Base-by-base conservation (phyloP, 768 basidiomycete species). In the Gloeopeniophorella convolvens region DNA sequence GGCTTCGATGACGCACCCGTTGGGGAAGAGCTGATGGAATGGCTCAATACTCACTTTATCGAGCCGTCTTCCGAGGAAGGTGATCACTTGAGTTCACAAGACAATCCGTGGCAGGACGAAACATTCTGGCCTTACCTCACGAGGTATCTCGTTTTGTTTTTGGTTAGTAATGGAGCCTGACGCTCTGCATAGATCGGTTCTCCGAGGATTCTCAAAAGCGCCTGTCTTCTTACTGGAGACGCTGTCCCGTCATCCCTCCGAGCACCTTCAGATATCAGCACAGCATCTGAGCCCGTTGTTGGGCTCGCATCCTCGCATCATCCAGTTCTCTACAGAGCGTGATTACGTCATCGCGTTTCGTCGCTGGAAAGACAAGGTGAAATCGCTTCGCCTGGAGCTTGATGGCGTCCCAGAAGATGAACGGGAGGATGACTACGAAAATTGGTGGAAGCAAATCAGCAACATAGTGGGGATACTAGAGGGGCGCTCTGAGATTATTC, bases 21-120 rank as follows among this genome's bases (percentile, higher is more conserved):
- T 6, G 93, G 89, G 3, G 94, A 98, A 55, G 94, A 98, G 48
- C 72, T 99, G 0, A 80, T 96, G 74, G 90, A 97, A 61, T 98
- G 95, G 95, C 72, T 96, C 10, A 99, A 98, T 61, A 82, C 75
- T n/a, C 85, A 89, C 62, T 94, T 90, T 66, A 85, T 92, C 41
- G 86, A 89, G 60, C 91, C 92, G 20, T 85, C 84, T 0, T 81
- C 81, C 0, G 88, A 92, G 65, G 89, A 94, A 65, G 90, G 89
- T 15, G 82, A 84, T 57, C 78, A 84, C 45, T 70, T 94, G 15
- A 85, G 83, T 45, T 69, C 73, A 12, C 68, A 86, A 13, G 83
- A 83, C 39, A 65, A 67, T 12, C 85, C 89, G 21, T 93, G 90
- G 90, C 76, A 82, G 59, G 85, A 89, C 51, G 84, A 86, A 45